Evolutionary conservation across 495 filamentous ascomycete species (phyloP).

Genomic region (Hypoxylon subgilvum): DNA sequence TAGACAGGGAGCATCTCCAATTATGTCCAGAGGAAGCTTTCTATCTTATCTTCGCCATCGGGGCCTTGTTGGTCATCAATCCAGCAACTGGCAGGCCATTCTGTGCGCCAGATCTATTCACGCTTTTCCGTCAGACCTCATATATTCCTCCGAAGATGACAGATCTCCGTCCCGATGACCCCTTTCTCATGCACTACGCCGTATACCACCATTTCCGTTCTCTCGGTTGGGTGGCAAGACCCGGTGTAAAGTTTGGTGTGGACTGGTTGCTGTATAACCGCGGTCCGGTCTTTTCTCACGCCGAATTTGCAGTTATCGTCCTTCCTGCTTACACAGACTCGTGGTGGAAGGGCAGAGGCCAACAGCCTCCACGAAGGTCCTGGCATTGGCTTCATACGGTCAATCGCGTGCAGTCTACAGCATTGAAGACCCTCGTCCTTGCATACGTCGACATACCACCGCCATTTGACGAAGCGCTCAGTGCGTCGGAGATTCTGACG

Average conservation of each 20-base stretch:
- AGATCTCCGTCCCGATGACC: constrained; percentile 68
- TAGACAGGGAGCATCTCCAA: constrained; percentile 89
- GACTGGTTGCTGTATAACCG: constrained; percentile 94
- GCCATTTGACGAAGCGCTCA: constrained; percentile 55
- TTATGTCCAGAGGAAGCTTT: constrained; percentile 89
- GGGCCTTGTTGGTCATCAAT: constrained; percentile 72
- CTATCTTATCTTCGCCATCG: constrained; percentile 84
- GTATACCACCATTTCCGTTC: constrained; percentile 97
- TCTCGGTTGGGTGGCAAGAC: constrained; percentile 92
- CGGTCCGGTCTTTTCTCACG: constrained; percentile 93
- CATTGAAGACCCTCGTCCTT: constrained; percentile 84
- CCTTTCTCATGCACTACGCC: constrained; percentile 83
- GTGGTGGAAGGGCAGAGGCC: constrained; percentile 68
- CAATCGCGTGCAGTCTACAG: constrained; percentile 88
- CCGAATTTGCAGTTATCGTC: constrained; percentile 86
- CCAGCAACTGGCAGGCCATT: constrained; percentile 57
- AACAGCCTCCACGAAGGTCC: constrained; percentile 55
- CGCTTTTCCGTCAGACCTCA: constrained; percentile 69
- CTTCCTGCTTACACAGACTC: constrained; percentile 79
- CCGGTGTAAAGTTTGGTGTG: constrained; percentile 91
- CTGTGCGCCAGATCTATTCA: constrained; percentile 61
- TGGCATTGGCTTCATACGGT: constrained; percentile 96
- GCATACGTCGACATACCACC: constrained; percentile 91
- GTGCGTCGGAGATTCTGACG: constrained; percentile 63
- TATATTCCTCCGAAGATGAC: constrained; percentile 65